Base-by-base conservation (phyloP, 495 filamentous ascomycete genomes). In the Geoglossum glabrum region DNA sequence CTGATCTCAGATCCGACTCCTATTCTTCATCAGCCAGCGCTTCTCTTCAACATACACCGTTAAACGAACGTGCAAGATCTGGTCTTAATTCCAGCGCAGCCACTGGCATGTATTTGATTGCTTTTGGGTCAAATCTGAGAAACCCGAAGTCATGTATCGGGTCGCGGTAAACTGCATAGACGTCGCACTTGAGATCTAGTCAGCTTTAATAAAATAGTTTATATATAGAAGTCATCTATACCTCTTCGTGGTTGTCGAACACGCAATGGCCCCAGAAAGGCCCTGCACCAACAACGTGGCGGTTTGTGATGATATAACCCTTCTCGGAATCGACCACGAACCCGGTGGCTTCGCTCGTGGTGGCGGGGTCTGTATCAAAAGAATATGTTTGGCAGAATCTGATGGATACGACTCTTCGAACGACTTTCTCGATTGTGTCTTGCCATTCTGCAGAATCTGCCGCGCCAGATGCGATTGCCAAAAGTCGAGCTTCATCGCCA, bases 121-220 rank as follows among this genome's bases (percentile, higher is more conserved):
- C 82, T 65, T 86, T 86, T 33, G 93, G 92, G 64, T 97, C 84
- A 72, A 97, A 99, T 58, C 92, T 81, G 38, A 99, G 80, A 62
- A 99, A 87, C 56, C 92, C 92, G 63, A 99, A 99, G 70, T 99
- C 92, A 71, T 99, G 92, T 34, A 99, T 89, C 50, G 92, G 92
- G 65, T 99, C 92, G 64, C 92, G 86, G 68, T 99, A 99, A 40
- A 99, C 87, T n/a, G 92, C 92, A 67, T 86, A 85, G 59, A 94
- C 90, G 66, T 97, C 92, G 57, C 89, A 93, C 78, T 96, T 60
- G 31, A 59, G 27, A 38, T 60, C 54, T 25, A n/a, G 36, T 68
- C 57, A 65, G 61, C 60, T 54, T 27, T 19, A 50, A 61, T 27
- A 43, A 13, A 30, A 46, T 5, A 61, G 36, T 38, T 38, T 36